Evolutionary conservation across 306 rosid species (phyloP), one percentile per base, ranked within the genome.

Genomic region (Ceratonia siliqua): DNA sequence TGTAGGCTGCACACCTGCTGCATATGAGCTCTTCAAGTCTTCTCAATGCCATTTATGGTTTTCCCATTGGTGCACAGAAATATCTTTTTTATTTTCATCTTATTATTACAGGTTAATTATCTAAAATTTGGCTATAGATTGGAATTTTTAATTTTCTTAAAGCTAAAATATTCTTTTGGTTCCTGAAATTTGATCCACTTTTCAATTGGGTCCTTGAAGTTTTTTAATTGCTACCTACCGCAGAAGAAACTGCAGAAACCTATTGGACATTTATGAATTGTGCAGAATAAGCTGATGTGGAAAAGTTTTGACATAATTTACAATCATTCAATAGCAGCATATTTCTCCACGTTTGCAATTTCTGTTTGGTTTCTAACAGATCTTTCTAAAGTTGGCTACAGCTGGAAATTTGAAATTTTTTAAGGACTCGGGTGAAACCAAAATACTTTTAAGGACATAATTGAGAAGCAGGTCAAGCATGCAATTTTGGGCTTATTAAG

Each of bases 261-360:
- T 18, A 3, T 8, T 55, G 53, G 32, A 21, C 30, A 42, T 41
- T 76, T 43, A 28, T 55, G 48, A 32, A 15, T 15, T 17, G 20
- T 76, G 74, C 9, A 39, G 68, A 41, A 57, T 54, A 39, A 54
- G 28, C n/a, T 20, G 56, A 74, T 17, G 58, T 49, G 48, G 6
- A 17, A 61, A 21, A 48, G 53, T 65, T 11, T 75, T 55, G 41
- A 6, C 38, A 27, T 57, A 42, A 14, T 55, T 45, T 9, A 62
- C 48, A 32, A 33, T 5, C 13, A 28, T 25, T 62, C 22, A 8
- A n/a, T 62, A 62, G 28, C 20, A 12, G 65, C 18, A 24, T 52
- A n/a, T 62, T 53, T 53, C 12, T 41, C 12, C 42, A 36, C 21
- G 20, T 53, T n/a, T 36, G 65, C 32, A 11, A 50, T 33, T 20